These are phyloP conservation scores for Phytophthora lateralis DNA, from an alignment of 352 stramenopile species.

Conservation along the genomic window DNA sequence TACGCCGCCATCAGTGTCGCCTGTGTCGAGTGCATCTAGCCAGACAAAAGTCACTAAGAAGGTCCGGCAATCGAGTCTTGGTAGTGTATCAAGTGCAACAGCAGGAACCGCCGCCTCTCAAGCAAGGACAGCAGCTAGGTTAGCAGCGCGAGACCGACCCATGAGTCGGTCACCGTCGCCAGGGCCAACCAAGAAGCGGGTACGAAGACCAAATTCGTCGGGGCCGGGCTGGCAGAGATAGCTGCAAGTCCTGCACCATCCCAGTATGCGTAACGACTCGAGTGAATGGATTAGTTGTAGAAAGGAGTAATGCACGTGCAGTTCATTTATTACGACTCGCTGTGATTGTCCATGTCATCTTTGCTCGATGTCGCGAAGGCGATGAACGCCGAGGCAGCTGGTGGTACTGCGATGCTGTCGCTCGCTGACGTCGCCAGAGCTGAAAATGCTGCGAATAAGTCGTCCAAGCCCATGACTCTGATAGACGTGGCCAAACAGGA, in stretches of 20 bases:
- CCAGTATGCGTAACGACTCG: conserved; percentile 31
- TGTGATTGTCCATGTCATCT: conserved; percentile 29
- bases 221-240: conserved; percentile 41
- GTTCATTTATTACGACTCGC: conserved; percentile 19
- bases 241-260: conserved; percentile 19
- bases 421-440: conserved; percentile 46
- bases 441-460: conserved; percentile 21
- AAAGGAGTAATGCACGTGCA: conserved; percentile 17
- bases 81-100: conserved; percentile 27
- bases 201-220: conserved; percentile 33
- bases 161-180: conserved; percentile 38
- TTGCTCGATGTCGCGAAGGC: conserved; percentile 60
- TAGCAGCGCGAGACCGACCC: conserved; percentile 23
- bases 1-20: conserved; percentile 27
- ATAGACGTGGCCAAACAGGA: conserved; percentile 54
- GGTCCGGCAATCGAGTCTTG: conserved; percentile 22
- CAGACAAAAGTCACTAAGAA: conserved; percentile 10
- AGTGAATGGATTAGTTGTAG: conserved; percentile 29
- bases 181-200: conserved; percentile 47
- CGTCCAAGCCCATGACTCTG: conserved; percentile 36
- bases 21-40: conserved; percentile 23
- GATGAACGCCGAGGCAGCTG: conserved; percentile 34
- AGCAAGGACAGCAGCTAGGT: conserved; percentile 29
- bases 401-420: conserved; percentile 19
- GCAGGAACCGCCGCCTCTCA: conserved; percentile 23